Evolutionary conservation across 169 alveolate genomes (phyloP), one percentile per base, ranked within the genome.

Genomic region (Theileria parva): DNA sequence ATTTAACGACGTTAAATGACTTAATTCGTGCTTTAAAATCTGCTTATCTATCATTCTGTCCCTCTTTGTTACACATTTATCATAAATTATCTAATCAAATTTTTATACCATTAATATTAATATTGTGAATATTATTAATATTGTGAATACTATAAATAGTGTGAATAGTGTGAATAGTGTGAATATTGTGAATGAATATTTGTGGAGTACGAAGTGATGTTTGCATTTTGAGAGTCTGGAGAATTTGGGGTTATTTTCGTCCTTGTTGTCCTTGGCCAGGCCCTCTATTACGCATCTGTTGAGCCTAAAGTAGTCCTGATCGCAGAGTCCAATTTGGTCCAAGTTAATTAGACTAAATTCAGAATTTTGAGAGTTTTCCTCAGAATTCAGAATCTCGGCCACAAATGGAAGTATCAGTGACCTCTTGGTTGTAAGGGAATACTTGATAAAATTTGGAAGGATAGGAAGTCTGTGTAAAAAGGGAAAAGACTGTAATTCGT

Each of bases 241-340:
- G 48, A 63, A 63, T 63, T 63, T 63, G 27, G 71, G 71, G 39
- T 30, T 63, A 30, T 63, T 21, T 13, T 63, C 19, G 71, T 63
- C 71, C 71, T 63, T 63, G 48, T 63, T 63, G 11, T 63, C 71
- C 44, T 63, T 63, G 50, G 50, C 0, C 51, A 63, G 48, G 11
- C 71, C 71, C 21, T 63, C 71, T 23, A 63, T 25, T 32, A 63
- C 71, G 25, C 71, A 63, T 63, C 71, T 63, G 71, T 63, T 63
- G 15, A 63, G 32, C 44, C 44, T 63, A 30, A 63, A 63, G 71
- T 63, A 63, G 23, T 63, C 39, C 19, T 23, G 50, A 21, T 63
- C 71, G 19, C 71, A 63, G 6, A 63, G 32, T 32, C 32, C 44
- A 15, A 63, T 23, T 23, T 63, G 53, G 48, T 63, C 71, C 25